Evolutionary conservation across 768 basidiomycete genomes (phyloP).

Genomic region (Harrya chromipes): DNA sequence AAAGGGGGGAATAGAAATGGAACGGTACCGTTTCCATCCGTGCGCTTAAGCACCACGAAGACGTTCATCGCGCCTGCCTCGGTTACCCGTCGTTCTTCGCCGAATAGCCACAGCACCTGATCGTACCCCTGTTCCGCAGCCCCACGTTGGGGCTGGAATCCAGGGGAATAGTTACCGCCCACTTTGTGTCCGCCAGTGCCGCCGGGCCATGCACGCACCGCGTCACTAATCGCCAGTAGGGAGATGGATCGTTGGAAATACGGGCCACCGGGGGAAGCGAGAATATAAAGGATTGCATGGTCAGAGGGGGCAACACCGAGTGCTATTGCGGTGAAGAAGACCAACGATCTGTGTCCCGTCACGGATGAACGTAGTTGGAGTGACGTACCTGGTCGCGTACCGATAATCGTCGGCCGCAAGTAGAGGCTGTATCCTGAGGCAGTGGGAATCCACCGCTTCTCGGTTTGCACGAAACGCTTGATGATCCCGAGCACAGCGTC

Average conservation of each 20-base stretch:
- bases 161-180: slow-evolving; percentile 62
- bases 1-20: not conserved
- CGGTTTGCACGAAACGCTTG: slow-evolving; percentile 65
- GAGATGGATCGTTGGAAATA: slow-evolving; percentile 54
- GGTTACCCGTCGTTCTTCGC: slow-evolving; percentile 50
- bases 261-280: slow-evolving; percentile 59
- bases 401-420: slow-evolving; percentile 76
- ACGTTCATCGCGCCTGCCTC: slow-evolving; percentile 83
- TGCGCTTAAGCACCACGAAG: slow-evolving; percentile 59
- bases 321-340: slow-evolving; percentile 22
- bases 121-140: slow-evolving; percentile 69
- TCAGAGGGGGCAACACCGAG: slow-evolving; percentile 74
- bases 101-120: slow-evolving; percentile 78
- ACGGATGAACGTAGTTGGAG: not conserved
- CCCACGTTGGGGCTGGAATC: slow-evolving; percentile 59
- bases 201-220: slow-evolving; percentile 80
- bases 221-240: slow-evolving; percentile 63
- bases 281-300: slow-evolving; percentile 82
- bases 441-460: slow-evolving; percentile 83
- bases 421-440: slow-evolving; percentile 77
- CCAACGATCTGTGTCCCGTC: not conserved
- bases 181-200: slow-evolving; percentile 66
- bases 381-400: slow-evolving; percentile 37
- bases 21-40: slow-evolving; percentile 48
- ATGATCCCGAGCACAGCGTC: slow-evolving; percentile 48